Base-by-base conservation (phyloP, 2,329 filamentous ascomycete species). In the Aspergillus japonicus region DNA sequence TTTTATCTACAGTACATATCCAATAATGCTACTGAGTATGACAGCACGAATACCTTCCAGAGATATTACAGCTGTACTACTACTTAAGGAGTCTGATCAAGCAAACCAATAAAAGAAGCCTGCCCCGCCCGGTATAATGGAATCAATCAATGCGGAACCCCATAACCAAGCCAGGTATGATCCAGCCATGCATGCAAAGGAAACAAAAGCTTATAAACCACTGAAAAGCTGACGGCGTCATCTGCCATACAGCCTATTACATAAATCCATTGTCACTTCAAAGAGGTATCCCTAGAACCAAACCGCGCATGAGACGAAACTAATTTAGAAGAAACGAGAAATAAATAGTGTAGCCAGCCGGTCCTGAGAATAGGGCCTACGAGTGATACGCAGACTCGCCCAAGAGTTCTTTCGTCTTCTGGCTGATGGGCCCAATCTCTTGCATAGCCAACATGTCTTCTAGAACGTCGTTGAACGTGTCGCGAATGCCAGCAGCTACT, bases 391-490 rank as follows among this genome's bases (percentile, higher is more conserved):
- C 57, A 29, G 50, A 52, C 31, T 63, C 58, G 21, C 63, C 67
- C 60, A 75, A 58, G 61, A 73, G 69, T 16, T 71, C 68, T 64
- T 69, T 70, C 39, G 73, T 73, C 57, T 68, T 64, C 54, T 75
- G 73, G 55, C 74, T 76, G 62, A 72, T 73, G 14, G 69, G 67
- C 12, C 67, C 69, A 53, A 77, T 70, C 54, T 73, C 73, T 60
- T 78, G 75, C 61, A 87, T 85, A 63, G 86, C 82, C 24, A 76
- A 75, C 81, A 89, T 88, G 31, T 83, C 82, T 5, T 65, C 62
- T 62, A 88, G 83, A 3, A 79, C 80, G 31, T 87, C 86, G 67
- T 96, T 93, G 74, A 96, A 96, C 4, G 90, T 86, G 16, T 83
- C 80, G 47, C 81, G 81, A 42, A 96, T 83, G 42, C 82, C 78